Percentiles rank a stretch among this genome's conserved stretches.
Evolutionary conservation across 2,329 filamentous ascomycete genomes (phyloP).

Genomic region (Sporothrix inflata): DNA sequence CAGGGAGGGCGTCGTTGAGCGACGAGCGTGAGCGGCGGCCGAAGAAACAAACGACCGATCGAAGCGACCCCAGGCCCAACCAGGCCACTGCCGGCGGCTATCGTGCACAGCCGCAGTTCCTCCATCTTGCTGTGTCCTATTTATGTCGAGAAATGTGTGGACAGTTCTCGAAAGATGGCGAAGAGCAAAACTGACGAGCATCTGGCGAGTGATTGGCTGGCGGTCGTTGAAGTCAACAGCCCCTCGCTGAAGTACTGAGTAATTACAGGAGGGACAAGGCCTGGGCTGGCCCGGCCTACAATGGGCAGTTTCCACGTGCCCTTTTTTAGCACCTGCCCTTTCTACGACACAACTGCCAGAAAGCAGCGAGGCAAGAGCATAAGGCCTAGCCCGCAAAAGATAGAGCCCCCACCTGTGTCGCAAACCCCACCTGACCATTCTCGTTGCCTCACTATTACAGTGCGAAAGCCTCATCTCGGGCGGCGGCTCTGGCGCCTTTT

Average conservation of each 20-base stretch:
- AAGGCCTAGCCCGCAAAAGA: background rate
- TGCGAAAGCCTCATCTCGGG: background rate
- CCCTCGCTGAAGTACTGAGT: too few relatives aligned
- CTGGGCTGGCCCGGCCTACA: background rate
- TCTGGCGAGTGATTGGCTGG: background rate
- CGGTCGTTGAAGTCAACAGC: background rate
- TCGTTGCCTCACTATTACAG: conserved; percentile 17
- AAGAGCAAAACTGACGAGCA: background rate
- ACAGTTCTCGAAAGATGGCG: background rate
- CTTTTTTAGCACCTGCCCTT: background rate
- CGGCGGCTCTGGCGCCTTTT: background rate
- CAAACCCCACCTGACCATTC: conserved; percentile 20
- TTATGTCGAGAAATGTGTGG: background rate
- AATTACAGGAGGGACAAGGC: background rate
- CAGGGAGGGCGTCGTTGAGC: background rate
- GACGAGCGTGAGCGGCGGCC: background rate
- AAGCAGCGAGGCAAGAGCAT: background rate
- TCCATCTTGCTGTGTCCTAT: background rate
- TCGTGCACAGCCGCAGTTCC: conserved; percentile 16
- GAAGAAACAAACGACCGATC: background rate
- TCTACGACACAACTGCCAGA: background rate
- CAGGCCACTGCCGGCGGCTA: conserved; percentile 17
- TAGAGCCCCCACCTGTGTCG: background rate
- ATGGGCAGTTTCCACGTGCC: background rate
- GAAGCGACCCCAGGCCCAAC: background rate